phyloP scores from a whole-genome alignment of 441 rosid species.

The Macaranga tanarius region DNA sequence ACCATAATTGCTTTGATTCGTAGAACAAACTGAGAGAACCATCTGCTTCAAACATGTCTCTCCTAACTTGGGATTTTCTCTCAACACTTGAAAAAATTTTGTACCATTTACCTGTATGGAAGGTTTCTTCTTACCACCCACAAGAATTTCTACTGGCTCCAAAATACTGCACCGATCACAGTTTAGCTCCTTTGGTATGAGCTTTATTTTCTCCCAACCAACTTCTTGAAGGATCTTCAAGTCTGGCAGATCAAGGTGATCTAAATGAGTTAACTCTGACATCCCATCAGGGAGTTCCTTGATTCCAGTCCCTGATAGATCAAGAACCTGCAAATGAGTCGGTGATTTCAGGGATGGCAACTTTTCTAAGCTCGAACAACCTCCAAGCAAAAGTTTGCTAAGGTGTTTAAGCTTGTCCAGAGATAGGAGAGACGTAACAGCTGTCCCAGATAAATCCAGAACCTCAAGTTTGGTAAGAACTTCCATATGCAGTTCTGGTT shows the following conservation, averaged over 20 bases:
- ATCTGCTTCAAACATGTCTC: neutral
- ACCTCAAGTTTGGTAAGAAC: constrained; percentile 26
- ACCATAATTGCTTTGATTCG: constrained; percentile 10
- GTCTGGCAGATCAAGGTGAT: constrained; percentile 28
- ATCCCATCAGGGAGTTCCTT: constrained; percentile 21
- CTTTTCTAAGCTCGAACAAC: constrained; percentile 28
- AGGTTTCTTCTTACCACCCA: constrained; percentile 12
- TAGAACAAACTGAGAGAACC: constrained; percentile 20
- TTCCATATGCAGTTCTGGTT: neutral
- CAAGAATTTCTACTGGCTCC: constrained; percentile 16
- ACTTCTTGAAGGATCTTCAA: constrained; percentile 12
- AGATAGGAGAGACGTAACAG: constrained; percentile 4
- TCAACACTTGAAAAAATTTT: constrained; percentile 18
- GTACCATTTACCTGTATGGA: constrained; percentile 17
- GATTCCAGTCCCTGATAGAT: constrained; percentile 34
- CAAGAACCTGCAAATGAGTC: constrained; percentile 34
- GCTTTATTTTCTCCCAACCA: constrained; percentile 25
- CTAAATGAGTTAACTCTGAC: constrained; percentile 11
- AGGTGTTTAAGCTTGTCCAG: constrained; percentile 16
- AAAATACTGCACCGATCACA: constrained; percentile 26
- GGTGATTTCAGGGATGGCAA: constrained; percentile 32
- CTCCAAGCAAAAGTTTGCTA: constrained; percentile 32
- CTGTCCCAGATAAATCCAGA: constrained; percentile 27
- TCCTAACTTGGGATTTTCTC: constrained; percentile 12
- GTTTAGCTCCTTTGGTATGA: constrained; percentile 23